phyloP scores from a whole-genome alignment of 805 yeast genomes.

The Hemisphaericaspora nanyangensis region DNA sequence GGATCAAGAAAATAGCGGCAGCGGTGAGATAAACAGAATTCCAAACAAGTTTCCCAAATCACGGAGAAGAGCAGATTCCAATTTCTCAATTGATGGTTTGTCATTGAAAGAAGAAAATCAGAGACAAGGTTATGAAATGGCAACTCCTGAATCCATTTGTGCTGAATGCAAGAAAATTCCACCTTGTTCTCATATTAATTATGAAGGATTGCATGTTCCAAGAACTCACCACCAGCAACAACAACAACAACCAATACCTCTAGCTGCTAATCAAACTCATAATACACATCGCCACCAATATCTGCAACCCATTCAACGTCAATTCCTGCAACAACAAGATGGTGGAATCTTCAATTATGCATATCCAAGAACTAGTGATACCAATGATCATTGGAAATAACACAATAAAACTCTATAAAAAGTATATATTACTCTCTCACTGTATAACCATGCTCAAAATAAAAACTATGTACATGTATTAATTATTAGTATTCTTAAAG shows the following conservation, averaged over 20 bases:
- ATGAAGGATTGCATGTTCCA: constrained; percentile 15
- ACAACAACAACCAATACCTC: too few species aligned
- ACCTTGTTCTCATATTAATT: constrained; percentile 2
- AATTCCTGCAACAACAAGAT: neutral
- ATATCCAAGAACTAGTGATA: constrained; percentile 2
- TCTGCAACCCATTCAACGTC: neutral
- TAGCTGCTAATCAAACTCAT: too few species aligned
- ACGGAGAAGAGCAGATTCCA: neutral
- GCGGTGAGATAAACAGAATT: constrained; percentile 2
- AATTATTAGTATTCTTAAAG: constrained; percentile 23
- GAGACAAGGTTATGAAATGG: neutral
- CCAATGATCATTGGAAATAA: constrained; percentile 7
- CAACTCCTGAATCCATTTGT: constrained; percentile 6
- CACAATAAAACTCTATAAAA: neutral
- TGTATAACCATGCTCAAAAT: neutral
- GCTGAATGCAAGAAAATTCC: constrained; percentile 1
- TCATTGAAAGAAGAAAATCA: neutral
- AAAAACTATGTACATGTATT: neutral
- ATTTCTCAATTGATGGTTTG: neutral
- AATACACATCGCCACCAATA: too few species aligned
- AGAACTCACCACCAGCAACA: too few species aligned
- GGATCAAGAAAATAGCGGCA: neutral
- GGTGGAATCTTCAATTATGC: neutral
- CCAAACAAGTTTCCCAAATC: constrained; percentile 7
- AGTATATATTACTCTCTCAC: neutral